Conservation (phyloP, 768 basidiomycete species). For the Lactifluus subvellereus region DNA sequence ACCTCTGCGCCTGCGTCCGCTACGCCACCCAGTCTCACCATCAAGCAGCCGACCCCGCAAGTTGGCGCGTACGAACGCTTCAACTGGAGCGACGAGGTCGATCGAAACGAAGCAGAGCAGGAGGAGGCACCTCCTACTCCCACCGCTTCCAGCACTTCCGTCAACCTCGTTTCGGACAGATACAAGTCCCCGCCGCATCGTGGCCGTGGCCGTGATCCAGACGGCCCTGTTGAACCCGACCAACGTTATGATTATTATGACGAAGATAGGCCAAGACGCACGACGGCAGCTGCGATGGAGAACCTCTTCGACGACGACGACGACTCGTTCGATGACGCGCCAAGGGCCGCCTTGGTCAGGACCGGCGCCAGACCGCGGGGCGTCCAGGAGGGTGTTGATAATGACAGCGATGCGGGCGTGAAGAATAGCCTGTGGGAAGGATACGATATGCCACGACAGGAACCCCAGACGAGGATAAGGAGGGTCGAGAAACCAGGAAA, state of each 20-base stretch:
- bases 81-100: conserved; percentile 15
- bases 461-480: background rate
- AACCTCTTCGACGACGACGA: background rate
- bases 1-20: background rate
- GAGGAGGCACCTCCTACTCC: background rate
- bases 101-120: background rate
- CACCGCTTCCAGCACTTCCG: background rate
- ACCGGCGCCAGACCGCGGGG: background rate
- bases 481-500: background rate
- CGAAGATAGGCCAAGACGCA: background rate
- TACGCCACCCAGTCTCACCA: background rate
- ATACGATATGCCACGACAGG: conserved; percentile 1
- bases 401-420: too few relatives aligned
- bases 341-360: background rate
- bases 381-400: background rate
- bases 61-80: background rate
- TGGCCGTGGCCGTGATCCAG: background rate
- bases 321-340: background rate
- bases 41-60: background rate
- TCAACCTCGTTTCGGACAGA: background rate
- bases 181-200: background rate
- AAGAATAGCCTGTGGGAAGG: background rate
- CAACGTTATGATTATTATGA: background rate
- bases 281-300: background rate
- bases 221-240: background rate